Evolutionary conservation across 2,329 filamentous ascomycete genomes (phyloP).

Genomic region (Fusarium torulosum): DNA sequence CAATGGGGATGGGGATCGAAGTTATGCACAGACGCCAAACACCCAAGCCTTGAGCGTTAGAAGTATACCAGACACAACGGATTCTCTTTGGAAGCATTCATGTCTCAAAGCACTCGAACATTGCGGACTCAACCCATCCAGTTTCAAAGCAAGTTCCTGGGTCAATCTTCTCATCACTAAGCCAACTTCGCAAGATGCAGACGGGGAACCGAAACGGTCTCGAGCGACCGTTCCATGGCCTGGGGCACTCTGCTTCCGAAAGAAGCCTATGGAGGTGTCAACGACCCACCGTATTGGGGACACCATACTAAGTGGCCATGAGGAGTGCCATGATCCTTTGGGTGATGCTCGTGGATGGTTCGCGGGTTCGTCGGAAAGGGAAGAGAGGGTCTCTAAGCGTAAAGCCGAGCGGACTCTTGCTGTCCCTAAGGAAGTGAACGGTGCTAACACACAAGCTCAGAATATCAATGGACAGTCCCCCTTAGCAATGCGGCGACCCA

Average conservation of each 20-base stretch:
- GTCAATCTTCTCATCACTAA: slow-evolving; percentile 64
- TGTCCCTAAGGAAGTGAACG: slow-evolving; percentile 58
- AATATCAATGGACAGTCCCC: slow-evolving; percentile 65
- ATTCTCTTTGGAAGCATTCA: slow-evolving; percentile 62
- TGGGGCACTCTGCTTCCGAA: slow-evolving; percentile 65
- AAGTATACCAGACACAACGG: slow-evolving; percentile 56
- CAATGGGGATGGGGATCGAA: slow-evolving; percentile 44
- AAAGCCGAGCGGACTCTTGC: slow-evolving; percentile 63
- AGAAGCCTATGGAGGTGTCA: slow-evolving; percentile 58
- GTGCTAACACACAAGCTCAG: slow-evolving; percentile 58
- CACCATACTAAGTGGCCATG: slow-evolving; percentile 52
- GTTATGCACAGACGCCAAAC: slow-evolving; percentile 64
- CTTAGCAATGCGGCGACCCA: slow-evolving; percentile 63
- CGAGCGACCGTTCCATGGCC: slow-evolving; percentile 66
- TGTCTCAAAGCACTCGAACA: slow-evolving; percentile 65
- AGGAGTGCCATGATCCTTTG: slow-evolving; percentile 63
- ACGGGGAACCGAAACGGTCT: slow-evolving; percentile 57
- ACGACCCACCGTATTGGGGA: slow-evolving; percentile 57
- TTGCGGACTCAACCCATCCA: slow-evolving; percentile 60
- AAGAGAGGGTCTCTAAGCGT: slow-evolving; percentile 61
- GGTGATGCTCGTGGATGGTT: slow-evolving; percentile 64
- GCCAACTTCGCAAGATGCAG: slow-evolving; percentile 58
- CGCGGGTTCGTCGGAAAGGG: slow-evolving; percentile 58
- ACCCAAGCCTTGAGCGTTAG: slow-evolving; percentile 62
- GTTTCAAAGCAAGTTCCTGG: slow-evolving; percentile 62